Evolutionary conservation across 2,329 filamentous ascomycete genomes (phyloP).

Genomic region (Aspergillus fumigatus): DNA sequence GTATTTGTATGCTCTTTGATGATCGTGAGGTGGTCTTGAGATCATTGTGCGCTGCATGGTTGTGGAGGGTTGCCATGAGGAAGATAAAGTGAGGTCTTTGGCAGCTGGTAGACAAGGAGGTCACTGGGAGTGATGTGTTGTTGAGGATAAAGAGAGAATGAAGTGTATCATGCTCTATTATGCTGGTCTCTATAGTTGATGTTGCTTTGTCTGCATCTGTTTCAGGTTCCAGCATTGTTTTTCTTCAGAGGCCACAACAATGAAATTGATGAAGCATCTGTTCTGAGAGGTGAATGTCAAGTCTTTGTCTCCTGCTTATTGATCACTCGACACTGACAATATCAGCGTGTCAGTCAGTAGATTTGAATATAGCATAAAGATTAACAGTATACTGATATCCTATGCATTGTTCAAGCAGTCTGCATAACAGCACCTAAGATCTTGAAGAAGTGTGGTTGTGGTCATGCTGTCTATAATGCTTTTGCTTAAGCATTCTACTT

Average conservation of each 20-base stretch:
- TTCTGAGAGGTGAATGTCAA: not conserved
- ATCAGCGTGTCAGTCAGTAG: not conserved
- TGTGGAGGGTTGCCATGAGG: not conserved
- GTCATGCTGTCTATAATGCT: not conserved
- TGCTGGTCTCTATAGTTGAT: not conserved
- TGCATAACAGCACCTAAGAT: not conserved
- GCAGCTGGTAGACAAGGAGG: not conserved
- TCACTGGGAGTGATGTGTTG: not conserved
- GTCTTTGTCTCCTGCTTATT: not conserved
- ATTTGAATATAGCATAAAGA: not conserved
- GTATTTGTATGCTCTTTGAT: not conserved
- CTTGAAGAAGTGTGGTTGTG: not conserved
- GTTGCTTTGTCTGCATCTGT: not conserved
- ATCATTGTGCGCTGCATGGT: not conserved
- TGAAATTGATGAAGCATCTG: not conserved
- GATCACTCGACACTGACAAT: not conserved
- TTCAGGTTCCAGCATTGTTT: not conserved
- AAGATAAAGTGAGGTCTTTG: not conserved
- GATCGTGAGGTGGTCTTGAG: not conserved
- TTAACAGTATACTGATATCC: too few relatives aligned
- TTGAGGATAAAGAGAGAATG: not conserved
- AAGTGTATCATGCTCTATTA: not conserved
- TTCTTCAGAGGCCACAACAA: not conserved
- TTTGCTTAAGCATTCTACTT: too few relatives aligned
- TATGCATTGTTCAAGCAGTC: too few relatives aligned